Base-by-base conservation (phyloP, 495 filamentous ascomycete species). In the Neurospora africana region DNA sequence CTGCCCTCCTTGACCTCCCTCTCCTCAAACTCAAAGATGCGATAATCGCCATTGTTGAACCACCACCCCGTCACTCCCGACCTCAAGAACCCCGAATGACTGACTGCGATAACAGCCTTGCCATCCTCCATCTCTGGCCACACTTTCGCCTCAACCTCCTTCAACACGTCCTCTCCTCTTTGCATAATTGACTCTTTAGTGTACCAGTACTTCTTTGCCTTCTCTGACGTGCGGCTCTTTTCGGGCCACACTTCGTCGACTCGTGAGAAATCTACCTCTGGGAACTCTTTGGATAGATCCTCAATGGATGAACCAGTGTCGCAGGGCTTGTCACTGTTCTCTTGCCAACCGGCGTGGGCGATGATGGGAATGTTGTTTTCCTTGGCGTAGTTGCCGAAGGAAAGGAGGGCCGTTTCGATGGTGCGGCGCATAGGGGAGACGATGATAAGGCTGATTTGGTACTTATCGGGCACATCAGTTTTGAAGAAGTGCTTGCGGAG, bases 11-110 rank as follows among this genome's bases (percentile, higher is more conserved):
- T 78, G 0, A 44, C 69, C 37, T 77, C 69, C 4, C 72, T 71
- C 30, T 80, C 79, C 38, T 80, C 83, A 71, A 89, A 87, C 4
- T 89, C 86, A 74, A 90, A 90, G 53, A 91, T 80, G 10, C 89
- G 83, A 74, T 86, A 91, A 74, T 91, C 88, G 8, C 85, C 89
- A 74, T 91, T 91, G 61, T 82, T 82, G 72, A 82, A 89, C 76
- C 78, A 81, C 23, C 78, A 78, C 5, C 84, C 80, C 7, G 82
- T 81, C 33, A 89, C 82, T 6, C 79, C 83, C 21, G 79, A 67
- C 15, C 87, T 74, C 69, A 90, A 74, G 74, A 90, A 90, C 4
- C 83, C 87, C 1, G 87, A 87, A 75, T 91, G 89, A 38, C 83
- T 85, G 6, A 90, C 86, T 2, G 89, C 88, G 7, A 88, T 79